Evolutionary conservation across 352 stramenopile genomes (phyloP).

Genomic region (Phytophthora hybrid): DNA sequence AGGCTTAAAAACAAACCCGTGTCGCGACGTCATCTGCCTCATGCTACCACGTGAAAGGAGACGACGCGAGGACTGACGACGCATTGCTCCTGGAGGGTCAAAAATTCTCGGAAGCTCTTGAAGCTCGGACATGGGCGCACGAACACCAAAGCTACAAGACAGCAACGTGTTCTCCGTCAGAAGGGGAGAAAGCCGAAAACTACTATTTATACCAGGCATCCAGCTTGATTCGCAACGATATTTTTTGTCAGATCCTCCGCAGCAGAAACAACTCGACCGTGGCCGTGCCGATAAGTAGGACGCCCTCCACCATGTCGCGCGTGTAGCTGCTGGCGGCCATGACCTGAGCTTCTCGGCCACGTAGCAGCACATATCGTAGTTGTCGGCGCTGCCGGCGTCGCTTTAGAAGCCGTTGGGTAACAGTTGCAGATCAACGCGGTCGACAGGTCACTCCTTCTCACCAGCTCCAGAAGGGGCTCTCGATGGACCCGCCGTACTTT

Average conservation of each 20-base stretch:
- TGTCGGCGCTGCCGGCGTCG: slow-evolving; percentile 46
- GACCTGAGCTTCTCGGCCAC: slow-evolving; percentile 47
- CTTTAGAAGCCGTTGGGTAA: slow-evolving; percentile 41
- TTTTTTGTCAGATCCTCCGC: too few species aligned
- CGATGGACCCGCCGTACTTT: too few species aligned
- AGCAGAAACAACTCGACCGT: background rate
- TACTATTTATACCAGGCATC: background rate
- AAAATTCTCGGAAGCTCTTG: slow-evolving; percentile 33
- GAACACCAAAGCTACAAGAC: background rate
- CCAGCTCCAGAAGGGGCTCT: slow-evolving; percentile 78
- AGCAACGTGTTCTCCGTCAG: too few species aligned
- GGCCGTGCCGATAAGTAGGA: slow-evolving; percentile 26
- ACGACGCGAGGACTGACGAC: slow-evolving; percentile 33
- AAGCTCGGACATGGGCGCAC: slow-evolving; percentile 29
- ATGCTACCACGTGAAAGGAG: background rate
- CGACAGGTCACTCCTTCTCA: slow-evolving; percentile 50
- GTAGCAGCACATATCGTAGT: slow-evolving; percentile 55
- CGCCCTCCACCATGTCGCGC: slow-evolving; percentile 43
- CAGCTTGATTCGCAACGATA: too few species aligned
- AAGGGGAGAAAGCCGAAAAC: background rate
- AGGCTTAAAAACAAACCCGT: slow-evolving; percentile 28
- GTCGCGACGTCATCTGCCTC: slow-evolving; percentile 12
- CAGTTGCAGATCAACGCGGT: slow-evolving; percentile 40
- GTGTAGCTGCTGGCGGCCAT: slow-evolving; percentile 55
- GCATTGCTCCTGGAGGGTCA: slow-evolving; percentile 14